Evolutionary conservation across 2,329 filamentous ascomycete genomes (phyloP).

Genomic region (Apiospora aurea): DNA sequence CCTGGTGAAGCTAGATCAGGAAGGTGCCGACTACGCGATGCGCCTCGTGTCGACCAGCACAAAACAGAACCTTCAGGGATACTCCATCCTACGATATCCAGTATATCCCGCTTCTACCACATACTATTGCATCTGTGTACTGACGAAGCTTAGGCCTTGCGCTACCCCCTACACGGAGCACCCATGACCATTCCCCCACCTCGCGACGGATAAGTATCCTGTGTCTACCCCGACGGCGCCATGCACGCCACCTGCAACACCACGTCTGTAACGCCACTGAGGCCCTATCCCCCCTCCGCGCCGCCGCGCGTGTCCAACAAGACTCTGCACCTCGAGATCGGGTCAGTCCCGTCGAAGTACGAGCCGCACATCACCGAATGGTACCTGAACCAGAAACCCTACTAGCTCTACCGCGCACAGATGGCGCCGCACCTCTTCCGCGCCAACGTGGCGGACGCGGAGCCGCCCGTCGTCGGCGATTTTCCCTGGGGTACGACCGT

Average conservation of each 20-base stretch:
- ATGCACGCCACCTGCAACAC: conserved; percentile 9
- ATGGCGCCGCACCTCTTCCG: conserved; percentile 33
- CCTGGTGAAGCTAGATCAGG: conserved; percentile 31
- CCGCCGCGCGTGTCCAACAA: conserved; percentile 14
- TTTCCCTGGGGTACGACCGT: conserved; percentile 23
- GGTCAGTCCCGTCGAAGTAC: conserved; percentile 24
- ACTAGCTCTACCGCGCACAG: conserved; percentile 28
- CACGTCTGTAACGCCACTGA: background rate
- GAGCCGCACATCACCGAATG: conserved; percentile 25
- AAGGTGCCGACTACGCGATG: conserved; percentile 34
- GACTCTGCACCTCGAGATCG: conserved; percentile 29
- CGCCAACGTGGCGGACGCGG: background rate
- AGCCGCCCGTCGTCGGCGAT: conserved; percentile 23
- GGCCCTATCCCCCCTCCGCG: conserved; percentile 27
- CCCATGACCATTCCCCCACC: conserved; percentile 5
- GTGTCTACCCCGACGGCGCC: conserved; percentile 7
- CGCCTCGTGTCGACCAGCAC: conserved; percentile 34
- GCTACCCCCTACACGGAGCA: conserved; percentile 13
- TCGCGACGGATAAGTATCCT: background rate
- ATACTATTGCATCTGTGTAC: background rate
- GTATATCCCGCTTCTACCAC: background rate
- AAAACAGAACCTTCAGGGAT: conserved; percentile 36
- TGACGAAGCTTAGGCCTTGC: background rate
- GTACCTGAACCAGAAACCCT: conserved; percentile 27
- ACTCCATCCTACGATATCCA: conserved; percentile 33